These are phyloP conservation scores for Pyrenophora tritici-repentis DNA, from an alignment of 2,329 filamentous ascomycete species.

Conservation along the genomic window DNA sequence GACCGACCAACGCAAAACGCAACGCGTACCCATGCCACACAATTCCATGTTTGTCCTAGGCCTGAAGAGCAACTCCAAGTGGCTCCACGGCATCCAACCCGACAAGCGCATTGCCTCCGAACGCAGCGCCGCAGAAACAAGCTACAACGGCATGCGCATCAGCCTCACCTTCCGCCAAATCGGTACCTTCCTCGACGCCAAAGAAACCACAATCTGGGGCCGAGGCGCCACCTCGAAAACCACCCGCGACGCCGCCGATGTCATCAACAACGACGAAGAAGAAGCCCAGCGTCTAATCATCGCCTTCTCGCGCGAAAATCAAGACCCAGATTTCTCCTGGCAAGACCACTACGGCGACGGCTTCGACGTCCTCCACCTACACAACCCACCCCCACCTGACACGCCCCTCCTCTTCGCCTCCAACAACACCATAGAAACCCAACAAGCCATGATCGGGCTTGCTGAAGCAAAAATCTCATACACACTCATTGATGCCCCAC, in stretches of 20 bases:
- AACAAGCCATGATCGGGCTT: slow-evolving; percentile 42
- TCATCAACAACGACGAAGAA: slow-evolving; percentile 71
- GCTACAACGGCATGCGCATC: slow-evolving; percentile 77
- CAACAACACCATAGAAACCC: slow-evolving; percentile 35
- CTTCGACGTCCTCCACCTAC: slow-evolving; percentile 77
- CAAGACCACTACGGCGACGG: slow-evolving; percentile 73
- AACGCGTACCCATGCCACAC: slow-evolving; percentile 78
- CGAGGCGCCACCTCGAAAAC: slow-evolving; percentile 80
- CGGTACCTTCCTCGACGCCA: slow-evolving; percentile 75
- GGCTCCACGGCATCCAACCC: slow-evolving; percentile 89
- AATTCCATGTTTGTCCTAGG: slow-evolving; percentile 89
- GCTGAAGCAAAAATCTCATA: slow-evolving; percentile 30
- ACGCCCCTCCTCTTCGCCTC: slow-evolving; percentile 48
- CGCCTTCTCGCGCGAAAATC: slow-evolving; percentile 87
- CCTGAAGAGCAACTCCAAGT: slow-evolving; percentile 77
- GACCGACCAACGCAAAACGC: slow-evolving; percentile 55
- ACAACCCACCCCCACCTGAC: slow-evolving; percentile 29
- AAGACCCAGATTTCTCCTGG: slow-evolving; percentile 73
- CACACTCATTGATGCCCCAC: slow-evolving; percentile 24
- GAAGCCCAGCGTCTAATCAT: slow-evolving; percentile 72
- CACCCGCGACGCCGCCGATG: slow-evolving; percentile 61
- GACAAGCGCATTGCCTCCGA: slow-evolving; percentile 76
- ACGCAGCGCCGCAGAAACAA: slow-evolving; percentile 71
- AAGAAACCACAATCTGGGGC: slow-evolving; percentile 79
- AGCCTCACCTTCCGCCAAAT: slow-evolving; percentile 91